These are phyloP conservation scores for Zancudomyces culisetae DNA, from an alignment of 371 early-diverging fungal species.

Conservation along the genomic window DNA sequence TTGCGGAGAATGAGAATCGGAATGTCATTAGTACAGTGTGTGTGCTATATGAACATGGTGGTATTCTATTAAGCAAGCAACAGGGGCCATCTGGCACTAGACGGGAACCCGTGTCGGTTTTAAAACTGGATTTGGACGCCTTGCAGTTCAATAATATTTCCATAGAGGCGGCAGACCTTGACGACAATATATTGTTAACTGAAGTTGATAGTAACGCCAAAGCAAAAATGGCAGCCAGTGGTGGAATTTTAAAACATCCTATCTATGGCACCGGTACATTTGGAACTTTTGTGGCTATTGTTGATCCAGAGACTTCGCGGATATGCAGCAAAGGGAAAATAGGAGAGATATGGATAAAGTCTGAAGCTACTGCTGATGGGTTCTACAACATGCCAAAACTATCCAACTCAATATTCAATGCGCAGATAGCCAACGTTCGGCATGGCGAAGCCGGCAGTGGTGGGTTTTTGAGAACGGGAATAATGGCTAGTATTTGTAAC, in stretches of 20 bases:
- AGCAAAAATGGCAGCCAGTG: conserved; percentile 10
- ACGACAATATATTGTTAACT: no score
- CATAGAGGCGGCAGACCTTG: background rate
- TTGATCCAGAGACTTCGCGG: conserved; percentile 56
- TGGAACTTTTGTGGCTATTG: conserved; percentile 44
- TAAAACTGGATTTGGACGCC: background rate
- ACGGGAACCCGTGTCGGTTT: background rate
- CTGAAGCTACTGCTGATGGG: conserved; percentile 49
- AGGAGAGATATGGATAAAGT: conserved; percentile 73
- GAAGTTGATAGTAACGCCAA: conserved; percentile 15
- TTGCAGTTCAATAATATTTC: conserved; percentile 9
- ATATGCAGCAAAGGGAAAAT: conserved; percentile 52
- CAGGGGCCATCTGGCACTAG: conserved; percentile 1
- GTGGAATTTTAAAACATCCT: no score
- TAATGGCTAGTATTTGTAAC: conserved; percentile 54
- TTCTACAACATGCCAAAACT: conserved; percentile 64
- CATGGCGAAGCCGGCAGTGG: conserved; percentile 26
- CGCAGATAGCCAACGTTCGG: conserved; percentile 28
- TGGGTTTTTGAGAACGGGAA: conserved; percentile 54
- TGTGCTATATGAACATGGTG: conserved; percentile 53
- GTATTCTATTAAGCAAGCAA: conserved; percentile 34
- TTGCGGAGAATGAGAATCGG: conserved; percentile 19
- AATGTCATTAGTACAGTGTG: conserved; percentile 44
- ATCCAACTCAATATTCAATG: conserved; percentile 51
- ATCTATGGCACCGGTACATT: conserved; percentile 12